Evolutionary conservation across 1,284 basidiomycete genomes (phyloP), one percentile per base, ranked within the genome.

Genomic region (Leccinum ponderosum): DNA sequence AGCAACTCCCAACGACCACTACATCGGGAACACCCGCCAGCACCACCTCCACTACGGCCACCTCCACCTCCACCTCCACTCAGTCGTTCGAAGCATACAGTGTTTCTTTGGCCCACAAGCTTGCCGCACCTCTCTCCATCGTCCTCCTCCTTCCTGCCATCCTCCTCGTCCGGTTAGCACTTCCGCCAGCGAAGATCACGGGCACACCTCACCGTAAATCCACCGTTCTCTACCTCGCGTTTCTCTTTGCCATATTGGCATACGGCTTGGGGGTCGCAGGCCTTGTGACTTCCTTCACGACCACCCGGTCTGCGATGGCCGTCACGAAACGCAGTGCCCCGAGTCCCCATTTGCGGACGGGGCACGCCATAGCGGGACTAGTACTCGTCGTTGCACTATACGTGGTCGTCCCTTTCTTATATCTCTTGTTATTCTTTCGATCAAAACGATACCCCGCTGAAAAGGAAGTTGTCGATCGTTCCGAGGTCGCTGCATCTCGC

Each of bases 241-340:
- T 73, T 11, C 62, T 80, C 17, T 65, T 83, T 51, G 77, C 78
- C 9, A 60, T 87, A 27, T 77, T 73, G 8, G 83, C 86, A n/a
- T 90, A 85, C 68, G 83, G 77, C 27, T 65, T 85, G 25, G 90
- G 89, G 22, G 67, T 91, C 20, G 84, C 77, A 20, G 88, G 89
- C 6, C 71, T 91, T 42, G 81, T 77, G 17, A 77, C 81, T 3
- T 80, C 89, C 9, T 90, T 92, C 73, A 86, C 85, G 0, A 81
- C 86, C 27, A 79, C 83, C 58, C 66, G 47, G 56, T 69, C 69
- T 56, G 68, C 62, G 44, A 53, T 66, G 52, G 60, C 67, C 22
- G 15, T 78, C 17, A 60, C 66, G 55, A 80, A 75, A 65, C 75
- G 78, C 39, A 69, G 75, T 53, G 62, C 67, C 14, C 69, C 78